These are phyloP conservation scores for Ceratobasidium sp. DNA, from an alignment of 1,284 basidiomycete genomes.

Conservation along the genomic window DNA sequence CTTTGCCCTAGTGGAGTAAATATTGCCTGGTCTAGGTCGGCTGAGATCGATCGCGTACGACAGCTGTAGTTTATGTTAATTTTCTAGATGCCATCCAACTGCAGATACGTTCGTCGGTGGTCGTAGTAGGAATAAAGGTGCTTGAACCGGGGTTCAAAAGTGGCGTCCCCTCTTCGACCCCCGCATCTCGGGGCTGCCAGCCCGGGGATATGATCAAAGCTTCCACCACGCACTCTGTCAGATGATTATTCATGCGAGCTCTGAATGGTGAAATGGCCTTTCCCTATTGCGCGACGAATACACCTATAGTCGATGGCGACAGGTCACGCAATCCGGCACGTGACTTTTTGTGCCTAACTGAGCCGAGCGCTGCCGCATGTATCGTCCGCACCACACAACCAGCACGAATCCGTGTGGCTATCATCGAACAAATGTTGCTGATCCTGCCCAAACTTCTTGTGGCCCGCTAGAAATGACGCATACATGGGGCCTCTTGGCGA, in stretches of 20 bases:
- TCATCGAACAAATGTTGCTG: too few species aligned
- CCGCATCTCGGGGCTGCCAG: slow-evolving; percentile 17
- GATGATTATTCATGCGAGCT: slow-evolving; percentile 24
- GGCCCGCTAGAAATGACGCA: neutral
- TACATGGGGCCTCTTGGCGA: neutral
- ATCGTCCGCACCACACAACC: neutral
- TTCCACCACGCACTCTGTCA: slow-evolving; percentile 7
- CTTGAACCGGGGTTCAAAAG: slow-evolving; percentile 18
- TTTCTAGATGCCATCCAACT: neutral
- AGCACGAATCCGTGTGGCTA: too few species aligned
- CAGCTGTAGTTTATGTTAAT: neutral
- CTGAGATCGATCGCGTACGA: neutral
- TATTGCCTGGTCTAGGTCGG: slow-evolving; percentile 9
- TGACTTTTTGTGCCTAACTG: slow-evolving; percentile 16
- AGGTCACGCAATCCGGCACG: slow-evolving; percentile 39
- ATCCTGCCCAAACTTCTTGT: neutral
- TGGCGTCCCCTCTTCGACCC: slow-evolving; percentile 7
- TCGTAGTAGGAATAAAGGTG: slow-evolving; percentile 4
- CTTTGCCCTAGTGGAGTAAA: slow-evolving; percentile 30
- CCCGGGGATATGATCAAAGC: slow-evolving; percentile 34
- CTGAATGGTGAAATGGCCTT: slow-evolving; percentile 32
- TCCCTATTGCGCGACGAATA: slow-evolving; percentile 32
- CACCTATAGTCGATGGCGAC: slow-evolving; percentile 28
- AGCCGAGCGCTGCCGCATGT: neutral
- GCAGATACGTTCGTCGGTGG: neutral